A percentile compares a stretch with the other conserved stretches of the same genome.
These are phyloP conservation scores for Tricholoma matsutake DNA, from an alignment of 768 basidiomycete genomes.

Conservation along the genomic window DNA sequence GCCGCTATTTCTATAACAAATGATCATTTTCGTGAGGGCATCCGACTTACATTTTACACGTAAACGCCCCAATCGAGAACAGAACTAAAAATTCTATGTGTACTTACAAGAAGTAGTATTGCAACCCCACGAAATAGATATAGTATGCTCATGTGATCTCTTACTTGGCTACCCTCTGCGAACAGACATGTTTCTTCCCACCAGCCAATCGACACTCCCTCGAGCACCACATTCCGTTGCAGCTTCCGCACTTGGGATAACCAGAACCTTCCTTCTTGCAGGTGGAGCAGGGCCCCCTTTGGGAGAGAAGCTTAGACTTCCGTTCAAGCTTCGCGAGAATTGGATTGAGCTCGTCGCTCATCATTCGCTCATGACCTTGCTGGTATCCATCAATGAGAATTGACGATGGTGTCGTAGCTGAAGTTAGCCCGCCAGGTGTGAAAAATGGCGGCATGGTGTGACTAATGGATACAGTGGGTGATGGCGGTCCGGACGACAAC, in stretches of 20 bases:
- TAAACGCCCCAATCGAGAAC: not conserved
- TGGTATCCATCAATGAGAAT: slow-evolving; percentile 10
- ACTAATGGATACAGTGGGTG: slow-evolving; percentile 34
- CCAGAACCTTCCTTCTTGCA: slow-evolving; percentile 52
- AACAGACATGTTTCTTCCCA: slow-evolving; percentile 51
- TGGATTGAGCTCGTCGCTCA: slow-evolving; percentile 34
- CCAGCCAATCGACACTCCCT: slow-evolving; percentile 53
- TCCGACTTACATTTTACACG: not conserved
- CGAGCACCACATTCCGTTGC: slow-evolving; percentile 62
- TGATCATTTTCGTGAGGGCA: not conserved
- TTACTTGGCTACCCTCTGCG: not conserved
- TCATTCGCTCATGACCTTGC: slow-evolving; percentile 5
- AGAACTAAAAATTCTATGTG: not conserved
- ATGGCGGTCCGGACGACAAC: slow-evolving; percentile 16
- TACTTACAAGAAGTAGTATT: not conserved
- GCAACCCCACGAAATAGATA: not conserved
- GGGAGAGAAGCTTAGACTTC: slow-evolving; percentile 46
- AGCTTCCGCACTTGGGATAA: slow-evolving; percentile 61
- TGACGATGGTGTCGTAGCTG: slow-evolving; percentile 17
- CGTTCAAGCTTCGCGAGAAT: slow-evolving; percentile 50
- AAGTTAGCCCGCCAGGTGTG: slow-evolving; percentile 8
- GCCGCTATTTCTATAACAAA: not conserved
- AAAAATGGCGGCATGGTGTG: slow-evolving; percentile 34
- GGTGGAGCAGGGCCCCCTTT: slow-evolving; percentile 41
- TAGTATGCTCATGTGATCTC: not conserved